Conservation (phyloP, 352 stramenopile species). For the Phytophthora parvispora region DNA sequence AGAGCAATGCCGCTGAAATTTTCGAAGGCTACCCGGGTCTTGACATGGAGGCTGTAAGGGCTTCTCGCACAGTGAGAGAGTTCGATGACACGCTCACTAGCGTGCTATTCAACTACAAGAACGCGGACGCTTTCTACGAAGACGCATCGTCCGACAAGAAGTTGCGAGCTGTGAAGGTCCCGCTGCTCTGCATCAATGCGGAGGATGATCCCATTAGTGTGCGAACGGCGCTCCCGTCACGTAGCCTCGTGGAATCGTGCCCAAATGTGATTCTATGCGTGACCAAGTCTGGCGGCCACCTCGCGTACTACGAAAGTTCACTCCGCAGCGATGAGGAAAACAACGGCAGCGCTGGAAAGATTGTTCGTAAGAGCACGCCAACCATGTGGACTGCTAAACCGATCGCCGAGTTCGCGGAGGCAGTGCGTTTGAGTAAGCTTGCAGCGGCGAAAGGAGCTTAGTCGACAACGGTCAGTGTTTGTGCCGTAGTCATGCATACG, state of each 20-base stretch:
- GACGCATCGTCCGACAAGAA: conserved; percentile 55
- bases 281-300: conserved; percentile 66
- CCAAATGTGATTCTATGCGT: conserved; percentile 65
- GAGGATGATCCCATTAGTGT: conserved; percentile 66
- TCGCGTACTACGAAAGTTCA: conserved; percentile 66
- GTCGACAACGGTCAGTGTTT: neutral
- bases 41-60: conserved; percentile 48
- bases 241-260: conserved; percentile 44
- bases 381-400: conserved; percentile 50
- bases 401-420: conserved; percentile 60
- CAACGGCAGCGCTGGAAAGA: neutral
- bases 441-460: conserved; percentile 11
- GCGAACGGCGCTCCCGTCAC: conserved; percentile 34
- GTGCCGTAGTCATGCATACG: neutral
- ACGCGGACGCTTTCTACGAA: conserved; percentile 55
- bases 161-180: conserved; percentile 47
- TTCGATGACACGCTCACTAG: conserved; percentile 74
- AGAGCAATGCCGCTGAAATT: conserved; percentile 44
- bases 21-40: conserved; percentile 54
- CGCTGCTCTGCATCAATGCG: conserved; percentile 68
- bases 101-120: conserved; percentile 60
- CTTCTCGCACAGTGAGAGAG: conserved; percentile 45
- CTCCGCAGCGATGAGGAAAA: conserved; percentile 3
- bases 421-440: conserved; percentile 32
- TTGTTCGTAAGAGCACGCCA: neutral